These are phyloP conservation scores for Parascedosporium putredinis DNA, from an alignment of 2,329 filamentous ascomycete species.

Conservation along the genomic window DNA sequence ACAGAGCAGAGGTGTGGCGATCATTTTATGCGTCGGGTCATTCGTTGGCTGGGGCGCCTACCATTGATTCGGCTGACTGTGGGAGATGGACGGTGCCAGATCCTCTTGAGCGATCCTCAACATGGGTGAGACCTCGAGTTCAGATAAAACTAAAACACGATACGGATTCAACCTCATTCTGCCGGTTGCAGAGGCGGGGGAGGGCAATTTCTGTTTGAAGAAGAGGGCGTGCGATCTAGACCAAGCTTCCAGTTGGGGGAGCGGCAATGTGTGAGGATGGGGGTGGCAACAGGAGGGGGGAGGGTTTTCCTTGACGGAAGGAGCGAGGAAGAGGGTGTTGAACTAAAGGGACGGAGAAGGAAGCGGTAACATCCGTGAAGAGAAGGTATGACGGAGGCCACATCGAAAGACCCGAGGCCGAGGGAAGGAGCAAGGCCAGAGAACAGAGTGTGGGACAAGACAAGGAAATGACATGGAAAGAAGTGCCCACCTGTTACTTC, in stretches of 20 bases:
- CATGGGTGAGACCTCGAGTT: not conserved
- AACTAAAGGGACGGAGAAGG: not conserved
- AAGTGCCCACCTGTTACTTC: not conserved
- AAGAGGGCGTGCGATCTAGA: no score
- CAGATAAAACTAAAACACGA: not conserved
- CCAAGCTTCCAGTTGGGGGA: no score
- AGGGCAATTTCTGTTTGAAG: not conserved
- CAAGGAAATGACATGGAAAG: not conserved
- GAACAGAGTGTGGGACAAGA: not conserved
- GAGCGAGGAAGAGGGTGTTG: not conserved
- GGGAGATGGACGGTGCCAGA: not conserved
- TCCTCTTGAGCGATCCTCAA: not conserved
- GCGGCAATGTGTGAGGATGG: no score
- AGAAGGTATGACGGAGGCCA: no score
- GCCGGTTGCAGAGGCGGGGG: not conserved
- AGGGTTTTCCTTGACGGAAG: not conserved
- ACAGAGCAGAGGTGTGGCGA: not conserved
- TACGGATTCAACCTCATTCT: not conserved
- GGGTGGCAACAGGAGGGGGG: no score
- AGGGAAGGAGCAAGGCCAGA: not conserved
- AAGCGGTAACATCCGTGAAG: no score
- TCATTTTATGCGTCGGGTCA: constrained; percentile 1
- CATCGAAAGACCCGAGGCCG: no score
- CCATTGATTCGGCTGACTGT: not conserved
- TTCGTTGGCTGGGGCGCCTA: not conserved